Conservation (phyloP, 441 rosid species). For the Mallotus japonicus region DNA sequence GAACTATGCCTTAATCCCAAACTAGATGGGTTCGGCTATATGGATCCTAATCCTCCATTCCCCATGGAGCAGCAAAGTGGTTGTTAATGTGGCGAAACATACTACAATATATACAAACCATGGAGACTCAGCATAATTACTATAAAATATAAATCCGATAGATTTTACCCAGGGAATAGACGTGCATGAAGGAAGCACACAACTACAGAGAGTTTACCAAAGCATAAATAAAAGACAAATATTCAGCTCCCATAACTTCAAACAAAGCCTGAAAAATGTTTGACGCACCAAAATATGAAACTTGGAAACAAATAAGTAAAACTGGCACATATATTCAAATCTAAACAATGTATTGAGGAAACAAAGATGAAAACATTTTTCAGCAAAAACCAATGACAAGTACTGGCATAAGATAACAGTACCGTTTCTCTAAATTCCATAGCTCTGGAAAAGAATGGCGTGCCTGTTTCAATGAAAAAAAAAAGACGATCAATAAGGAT, state of each 20-base stretch:
- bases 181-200: neutral
- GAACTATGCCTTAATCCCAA: too few species aligned
- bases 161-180: neutral
- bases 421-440: constrained; percentile 89
- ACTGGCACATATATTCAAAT: constrained; percentile 4
- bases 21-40: too few species aligned
- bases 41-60: too few species aligned
- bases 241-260: neutral
- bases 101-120: neutral
- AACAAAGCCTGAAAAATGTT: neutral
- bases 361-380: constrained; percentile 4
- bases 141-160: neutral
- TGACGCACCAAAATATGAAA: neutral
- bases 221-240: neutral
- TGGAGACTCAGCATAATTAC: neutral
- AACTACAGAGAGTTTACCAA: neutral
- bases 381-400: constrained; percentile 11
- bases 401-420: constrained; percentile 22
- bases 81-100: too few species aligned
- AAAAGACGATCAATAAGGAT: constrained; percentile 20
- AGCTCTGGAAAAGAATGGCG: constrained; percentile 83
- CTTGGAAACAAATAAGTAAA: neutral
- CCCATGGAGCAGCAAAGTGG: too few species aligned
- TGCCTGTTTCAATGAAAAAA: constrained; percentile 45
- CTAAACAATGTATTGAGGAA: constrained; percentile 4